A percentile compares a stretch with the other conserved stretches of the same genome.
Evolutionary conservation across 108 stramenopile species (phyloP).

Genomic region (Pseudonitzschia delicatissima): DNA sequence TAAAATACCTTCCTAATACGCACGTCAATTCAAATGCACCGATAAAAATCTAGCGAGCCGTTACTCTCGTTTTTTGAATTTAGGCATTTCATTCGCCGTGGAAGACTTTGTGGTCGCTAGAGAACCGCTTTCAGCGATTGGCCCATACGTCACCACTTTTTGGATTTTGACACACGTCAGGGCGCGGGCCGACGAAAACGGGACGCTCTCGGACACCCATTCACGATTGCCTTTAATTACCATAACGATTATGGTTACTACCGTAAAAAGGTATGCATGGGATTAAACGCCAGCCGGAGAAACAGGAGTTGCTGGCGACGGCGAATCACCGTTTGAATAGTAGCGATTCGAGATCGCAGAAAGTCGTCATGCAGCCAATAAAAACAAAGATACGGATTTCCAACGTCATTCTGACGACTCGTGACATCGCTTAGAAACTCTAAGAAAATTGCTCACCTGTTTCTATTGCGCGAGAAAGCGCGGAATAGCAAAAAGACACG

Average conservation of each 20-base stretch:
- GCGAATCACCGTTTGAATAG: constrained; percentile 10
- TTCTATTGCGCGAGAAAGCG: too few relatives aligned
- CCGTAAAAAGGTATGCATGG: not conserved
- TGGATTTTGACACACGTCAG: constrained; percentile 7
- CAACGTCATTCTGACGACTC: constrained; percentile 7
- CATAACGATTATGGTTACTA: too few relatives aligned
- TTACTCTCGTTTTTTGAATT: too few relatives aligned
- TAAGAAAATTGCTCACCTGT: too few relatives aligned
- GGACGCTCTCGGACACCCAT: not conserved
- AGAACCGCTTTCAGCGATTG: constrained; percentile 5
- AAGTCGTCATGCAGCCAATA: not conserved
- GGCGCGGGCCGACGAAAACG: not conserved
- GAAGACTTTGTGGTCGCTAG: too few relatives aligned
- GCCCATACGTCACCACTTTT: constrained; percentile 1
- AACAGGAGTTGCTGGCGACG: constrained; percentile 5
- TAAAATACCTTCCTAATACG: too few relatives aligned
- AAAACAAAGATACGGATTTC: not conserved
- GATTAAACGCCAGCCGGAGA: not conserved
- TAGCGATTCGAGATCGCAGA: constrained; percentile 1
- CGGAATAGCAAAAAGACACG: too few relatives aligned
- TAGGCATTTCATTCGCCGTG: too few relatives aligned
- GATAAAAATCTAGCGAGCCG: too few relatives aligned
- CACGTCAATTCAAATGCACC: too few relatives aligned
- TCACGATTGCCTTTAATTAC: not conserved
- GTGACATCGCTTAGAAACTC: too few relatives aligned